Percentiles rank a stretch among this genome's conserved stretches.
These are phyloP conservation scores for Wakefieldia striispora DNA, from an alignment of 768 basidiomycete genomes.

Conservation along the genomic window DNA sequence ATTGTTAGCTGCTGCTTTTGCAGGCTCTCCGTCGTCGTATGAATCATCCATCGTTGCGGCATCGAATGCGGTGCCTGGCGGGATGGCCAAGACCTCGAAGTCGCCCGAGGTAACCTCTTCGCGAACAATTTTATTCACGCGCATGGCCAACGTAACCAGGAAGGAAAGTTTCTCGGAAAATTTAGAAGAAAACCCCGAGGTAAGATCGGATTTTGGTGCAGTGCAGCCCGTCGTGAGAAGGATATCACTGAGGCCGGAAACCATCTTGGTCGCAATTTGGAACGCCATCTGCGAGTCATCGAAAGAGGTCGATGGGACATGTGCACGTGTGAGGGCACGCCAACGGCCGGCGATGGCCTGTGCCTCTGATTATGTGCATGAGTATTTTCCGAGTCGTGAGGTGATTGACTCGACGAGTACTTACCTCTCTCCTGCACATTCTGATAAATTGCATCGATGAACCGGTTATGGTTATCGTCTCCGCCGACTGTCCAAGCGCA, in stretches of 20 bases:
- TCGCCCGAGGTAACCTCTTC: constrained; percentile 33
- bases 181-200: constrained; percentile 38
- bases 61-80: constrained; percentile 27
- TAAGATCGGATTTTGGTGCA: constrained; percentile 26
- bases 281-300: constrained; percentile 23
- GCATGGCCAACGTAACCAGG: constrained; percentile 45
- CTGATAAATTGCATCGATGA: constrained; percentile 32
- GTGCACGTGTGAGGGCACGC: constrained; percentile 39
- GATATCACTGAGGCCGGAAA: constrained; percentile 29
- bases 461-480: constrained; percentile 18
- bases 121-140: constrained; percentile 41
- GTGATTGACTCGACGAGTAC: constrained; percentile 1
- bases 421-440: constrained; percentile 37
- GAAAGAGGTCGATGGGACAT: constrained; percentile 24
- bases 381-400: background rate
- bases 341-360: constrained; percentile 45
- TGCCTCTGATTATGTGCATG: constrained; percentile 32
- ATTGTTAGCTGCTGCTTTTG: constrained; percentile 1
- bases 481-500: constrained; percentile 31
- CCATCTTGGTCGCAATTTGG: constrained; percentile 23
- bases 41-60: constrained; percentile 29
- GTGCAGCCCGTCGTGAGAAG: constrained; percentile 29
- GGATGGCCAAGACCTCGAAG: constrained; percentile 29
- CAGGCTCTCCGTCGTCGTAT: constrained; percentile 27
- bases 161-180: constrained; percentile 44